These are phyloP conservation scores for Haplosporangium gracile DNA, from an alignment of 192 early-diverging fungal genomes.

Conservation along the genomic window DNA sequence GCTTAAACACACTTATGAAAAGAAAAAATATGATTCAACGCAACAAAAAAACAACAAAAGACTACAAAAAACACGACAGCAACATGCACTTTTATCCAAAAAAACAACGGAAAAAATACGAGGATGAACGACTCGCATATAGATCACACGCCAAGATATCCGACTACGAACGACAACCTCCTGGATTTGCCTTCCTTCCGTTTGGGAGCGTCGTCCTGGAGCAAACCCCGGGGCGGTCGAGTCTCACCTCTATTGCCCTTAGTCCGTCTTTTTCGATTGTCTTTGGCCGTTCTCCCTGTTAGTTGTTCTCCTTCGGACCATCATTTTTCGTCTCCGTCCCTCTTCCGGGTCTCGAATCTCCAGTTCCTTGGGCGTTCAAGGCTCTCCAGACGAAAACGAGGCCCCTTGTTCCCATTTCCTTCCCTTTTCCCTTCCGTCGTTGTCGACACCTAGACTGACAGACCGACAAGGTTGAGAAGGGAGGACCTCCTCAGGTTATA, in stretches of 20 bases:
- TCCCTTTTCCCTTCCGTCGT: not conserved
- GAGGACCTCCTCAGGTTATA: not conserved
- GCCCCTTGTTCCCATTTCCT: not conserved
- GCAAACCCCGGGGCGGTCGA: not conserved
- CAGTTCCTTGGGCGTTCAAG: not conserved
- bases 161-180: not conserved
- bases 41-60: not conserved
- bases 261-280: not conserved
- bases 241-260: not conserved
- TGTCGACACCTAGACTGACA: not conserved
- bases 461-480: not conserved
- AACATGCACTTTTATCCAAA: conserved; percentile 2
- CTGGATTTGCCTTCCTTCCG: not conserved
- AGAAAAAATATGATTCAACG: not conserved
- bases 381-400: not conserved
- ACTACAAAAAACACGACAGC: not conserved
- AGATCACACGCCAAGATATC: not conserved
- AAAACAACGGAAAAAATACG: not conserved
- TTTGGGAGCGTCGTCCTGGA: not conserved
- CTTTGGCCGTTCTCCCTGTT: not conserved
- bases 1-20: not conserved
- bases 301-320: not conserved
- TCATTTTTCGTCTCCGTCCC: not conserved
- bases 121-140: not conserved
- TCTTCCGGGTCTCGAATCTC: too few species aligned